Conservation (phyloP, 2,329 filamentous ascomycete genomes). For the Xylaria sp. region DNA sequence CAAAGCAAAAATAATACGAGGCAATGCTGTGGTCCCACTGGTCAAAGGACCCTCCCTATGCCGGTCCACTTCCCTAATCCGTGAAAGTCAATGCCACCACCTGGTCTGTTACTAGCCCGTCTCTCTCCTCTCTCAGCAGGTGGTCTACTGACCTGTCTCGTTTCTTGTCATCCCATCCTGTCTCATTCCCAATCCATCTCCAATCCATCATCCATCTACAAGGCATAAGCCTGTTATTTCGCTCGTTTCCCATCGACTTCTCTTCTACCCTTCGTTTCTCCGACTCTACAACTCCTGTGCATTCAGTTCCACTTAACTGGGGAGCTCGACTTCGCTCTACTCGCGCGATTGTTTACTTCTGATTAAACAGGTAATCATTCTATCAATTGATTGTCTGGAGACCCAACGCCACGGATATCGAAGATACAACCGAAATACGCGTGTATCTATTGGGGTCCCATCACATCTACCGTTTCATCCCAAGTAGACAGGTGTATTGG, state of each 20-base stretch:
- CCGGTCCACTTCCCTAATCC: slow-evolving; percentile 36
- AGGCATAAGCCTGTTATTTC: slow-evolving; percentile 38
- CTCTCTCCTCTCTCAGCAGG: slow-evolving; percentile 7
- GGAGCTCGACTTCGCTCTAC: neutral
- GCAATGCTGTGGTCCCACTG: slow-evolving; percentile 27
- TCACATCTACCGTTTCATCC: neutral
- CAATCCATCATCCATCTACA: slow-evolving; percentile 15
- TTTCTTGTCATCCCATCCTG: slow-evolving; percentile 35
- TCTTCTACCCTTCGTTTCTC: slow-evolving; percentile 29
- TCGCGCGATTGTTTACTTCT: slow-evolving; percentile 11
- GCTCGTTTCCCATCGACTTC: slow-evolving; percentile 36
- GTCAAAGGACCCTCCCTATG: slow-evolving; percentile 32
- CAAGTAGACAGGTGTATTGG: neutral
- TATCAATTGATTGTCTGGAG: neutral
- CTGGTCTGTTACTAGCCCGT: neutral
- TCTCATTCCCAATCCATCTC: slow-evolving; percentile 18
- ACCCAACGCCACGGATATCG: slow-evolving; percentile 11
- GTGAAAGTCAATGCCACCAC: slow-evolving; percentile 34
- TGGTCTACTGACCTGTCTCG: slow-evolving; percentile 20
- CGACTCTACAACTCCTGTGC: slow-evolving; percentile 10
- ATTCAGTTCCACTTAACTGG: neutral
- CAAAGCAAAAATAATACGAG: slow-evolving; percentile 34
- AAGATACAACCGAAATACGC: slow-evolving; percentile 6
- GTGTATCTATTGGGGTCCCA: slow-evolving; percentile 12
- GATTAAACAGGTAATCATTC: slow-evolving; percentile 1